A percentile compares a stretch with the other conserved stretches of the same genome.
Evolutionary conservation across 495 filamentous ascomycete species (phyloP).

Genomic region (Acidiella bohemica): DNA sequence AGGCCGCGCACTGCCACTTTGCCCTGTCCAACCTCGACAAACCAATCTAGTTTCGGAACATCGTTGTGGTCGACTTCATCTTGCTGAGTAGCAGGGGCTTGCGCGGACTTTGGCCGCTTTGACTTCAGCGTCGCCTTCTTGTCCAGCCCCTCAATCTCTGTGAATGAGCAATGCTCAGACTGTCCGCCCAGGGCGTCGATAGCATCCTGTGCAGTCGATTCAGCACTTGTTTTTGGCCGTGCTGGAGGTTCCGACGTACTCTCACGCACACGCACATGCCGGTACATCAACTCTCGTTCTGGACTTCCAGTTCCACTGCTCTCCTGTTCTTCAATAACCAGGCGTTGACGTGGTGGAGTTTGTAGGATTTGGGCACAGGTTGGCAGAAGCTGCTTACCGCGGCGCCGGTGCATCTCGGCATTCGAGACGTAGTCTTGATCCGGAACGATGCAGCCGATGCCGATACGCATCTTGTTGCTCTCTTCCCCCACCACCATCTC

Average conservation of each 20-base stretch:
- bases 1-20: not conserved
- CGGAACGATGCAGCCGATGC: conserved; percentile 7
- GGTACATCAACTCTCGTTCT: conserved; percentile 10
- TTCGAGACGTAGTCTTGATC: conserved; percentile 12
- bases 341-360: too few relatives aligned
- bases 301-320: too few relatives aligned
- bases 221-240: not conserved
- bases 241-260: not conserved
- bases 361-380: too few relatives aligned
- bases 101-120: not conserved
- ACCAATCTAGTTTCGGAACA: not conserved
- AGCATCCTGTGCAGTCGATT: conserved; percentile 8
- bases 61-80: too few relatives aligned
- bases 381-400: not conserved
- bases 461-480: conserved; percentile 13
- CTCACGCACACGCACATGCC: conserved; percentile 10
- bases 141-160: not conserved
- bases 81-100: too few relatives aligned
- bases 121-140: not conserved
- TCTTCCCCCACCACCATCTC: conserved; percentile 2
- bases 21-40: not conserved
- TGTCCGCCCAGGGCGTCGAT: conserved; percentile 3
- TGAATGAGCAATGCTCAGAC: not conserved
- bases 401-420: conserved; percentile 2
- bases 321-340: too few relatives aligned